Evolutionary conservation across 805 yeast species (phyloP).

Genomic region (Cephaloascus albidus): DNA sequence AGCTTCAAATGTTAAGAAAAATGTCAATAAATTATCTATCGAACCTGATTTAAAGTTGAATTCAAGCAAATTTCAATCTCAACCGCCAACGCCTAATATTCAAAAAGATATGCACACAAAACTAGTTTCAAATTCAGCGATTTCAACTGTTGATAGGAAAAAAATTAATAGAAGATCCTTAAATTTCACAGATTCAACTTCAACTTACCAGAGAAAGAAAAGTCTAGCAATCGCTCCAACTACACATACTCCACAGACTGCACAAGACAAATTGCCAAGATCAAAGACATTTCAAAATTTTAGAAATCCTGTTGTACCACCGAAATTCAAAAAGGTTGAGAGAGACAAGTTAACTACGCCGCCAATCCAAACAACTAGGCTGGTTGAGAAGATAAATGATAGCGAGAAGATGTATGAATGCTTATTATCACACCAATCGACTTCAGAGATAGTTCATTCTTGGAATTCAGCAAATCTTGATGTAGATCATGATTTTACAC

Average conservation of each 20-base stretch:
- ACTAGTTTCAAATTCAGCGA: background rate
- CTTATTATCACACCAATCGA: constrained; percentile 1
- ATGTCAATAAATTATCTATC: background rate
- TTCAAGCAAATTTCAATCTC: background rate
- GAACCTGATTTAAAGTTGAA: no score
- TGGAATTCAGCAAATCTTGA: background rate
- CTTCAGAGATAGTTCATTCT: background rate
- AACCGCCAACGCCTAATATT: background rate
- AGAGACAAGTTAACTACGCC: background rate
- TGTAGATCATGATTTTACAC: background rate
- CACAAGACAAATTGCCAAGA: background rate
- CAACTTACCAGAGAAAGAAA: background rate
- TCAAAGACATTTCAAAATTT: background rate
- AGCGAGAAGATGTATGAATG: constrained; percentile 4
- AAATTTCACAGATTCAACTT: background rate
- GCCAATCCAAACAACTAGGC: background rate
- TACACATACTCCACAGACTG: background rate
- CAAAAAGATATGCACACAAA: background rate
- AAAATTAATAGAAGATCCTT: background rate
- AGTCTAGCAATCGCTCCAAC: background rate
- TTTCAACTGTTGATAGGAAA: background rate
- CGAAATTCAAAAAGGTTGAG: no score
- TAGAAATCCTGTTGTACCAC: no score
- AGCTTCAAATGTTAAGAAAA: background rate
- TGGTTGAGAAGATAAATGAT: constrained; percentile 3